Evolutionary conservation across 345 rosid species (phyloP), one percentile per base, ranked within the genome.

Genomic region (Populus davidiana): DNA sequence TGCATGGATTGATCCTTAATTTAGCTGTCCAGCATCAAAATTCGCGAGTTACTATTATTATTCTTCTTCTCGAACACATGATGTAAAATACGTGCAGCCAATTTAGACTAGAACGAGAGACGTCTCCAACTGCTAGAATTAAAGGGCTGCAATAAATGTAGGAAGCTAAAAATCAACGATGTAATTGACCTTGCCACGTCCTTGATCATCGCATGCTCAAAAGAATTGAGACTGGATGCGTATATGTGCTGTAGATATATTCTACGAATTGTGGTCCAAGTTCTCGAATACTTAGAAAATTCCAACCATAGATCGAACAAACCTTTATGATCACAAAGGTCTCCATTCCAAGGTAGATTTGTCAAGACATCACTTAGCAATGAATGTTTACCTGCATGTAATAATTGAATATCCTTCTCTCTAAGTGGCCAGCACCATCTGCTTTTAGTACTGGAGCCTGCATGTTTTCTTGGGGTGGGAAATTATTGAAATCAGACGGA

Each of bases 401-500:
- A 70, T 23, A 44, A 25, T 27, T 27, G 59, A 44, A 44, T 25
- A 70, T 70, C 33, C 56, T 27, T 70, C 29, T 70, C 38, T 1
- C 54, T 6, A 47, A 44, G 73, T 43, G 73, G 56, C 11, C 61
- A n/a, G 38, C 29, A 44, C 10, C 5, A 21, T 35, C 38, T 29
- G 5, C 68, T 31, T 16, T 36, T 25, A 4, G 13, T 8, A 61
- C 68, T 35, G 70, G 70, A 67, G 70, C 69, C 23, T 38, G 27
- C 72, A 38, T 12, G 56, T 41, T 70, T 27, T 70, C 36, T 25
- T 16, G 73, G 38, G 73, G 14, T 23, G 73, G 21, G 35, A 44
- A 44, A 70, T 44, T 70, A 70, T 70, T 16, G 38, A 47, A 70
- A 70, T 14, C 50, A 27, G 73, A 70, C 73, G 10, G 38, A 10